Evolutionary conservation across 1,284 basidiomycete species (phyloP), one percentile per base, ranked within the genome.

Genomic region (Lentinula novae-zelandiae): DNA sequence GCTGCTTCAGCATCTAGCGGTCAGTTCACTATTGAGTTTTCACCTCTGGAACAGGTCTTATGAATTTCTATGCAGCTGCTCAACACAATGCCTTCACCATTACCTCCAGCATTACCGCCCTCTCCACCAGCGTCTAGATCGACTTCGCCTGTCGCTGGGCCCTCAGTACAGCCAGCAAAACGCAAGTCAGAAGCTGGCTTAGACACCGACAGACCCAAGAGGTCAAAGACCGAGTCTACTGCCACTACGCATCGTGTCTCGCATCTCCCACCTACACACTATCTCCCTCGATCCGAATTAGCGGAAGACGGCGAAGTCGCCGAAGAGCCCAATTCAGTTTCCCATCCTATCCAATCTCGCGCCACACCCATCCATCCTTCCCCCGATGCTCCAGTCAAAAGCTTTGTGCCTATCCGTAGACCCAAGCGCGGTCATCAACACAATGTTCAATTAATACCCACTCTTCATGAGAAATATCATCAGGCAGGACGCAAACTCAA

Each of bases 81-180:
- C 67, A 83, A 82, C 60, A 73, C 78, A 62, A 77, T 86, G 60
- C 73, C 76, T 60, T 68, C 78, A 38, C 83, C 81, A 62, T 77
- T 87, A 36, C 85, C 88, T 58, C 80, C 85, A 66, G 78, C 80
- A 63, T 76, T 89, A 60, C 87, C 87, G 36, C 83, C 83, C 61
- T 87, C 87, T 60, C 86, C 87, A 60, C 86, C 86, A 13, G 77
- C 79, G 46, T 89, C 87, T 67, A 82, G 85, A 67, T 75, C 80
- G 66, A 71, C 79, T 68, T 89, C 87, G 64, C 57, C 57, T n/a
- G 48, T 56, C 6, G 13, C 60, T 40, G 46, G 17, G 31, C 57
- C 57, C 33, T 40, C 50, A 60, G 76, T 75, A 34, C 78, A 80
- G 59, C 69, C 75, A 62, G 67, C 70, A 67, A 90, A 90, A 75